Evolutionary conservation across 108 stramenopile species (phyloP).

Genomic region (Parmales sp.): DNA sequence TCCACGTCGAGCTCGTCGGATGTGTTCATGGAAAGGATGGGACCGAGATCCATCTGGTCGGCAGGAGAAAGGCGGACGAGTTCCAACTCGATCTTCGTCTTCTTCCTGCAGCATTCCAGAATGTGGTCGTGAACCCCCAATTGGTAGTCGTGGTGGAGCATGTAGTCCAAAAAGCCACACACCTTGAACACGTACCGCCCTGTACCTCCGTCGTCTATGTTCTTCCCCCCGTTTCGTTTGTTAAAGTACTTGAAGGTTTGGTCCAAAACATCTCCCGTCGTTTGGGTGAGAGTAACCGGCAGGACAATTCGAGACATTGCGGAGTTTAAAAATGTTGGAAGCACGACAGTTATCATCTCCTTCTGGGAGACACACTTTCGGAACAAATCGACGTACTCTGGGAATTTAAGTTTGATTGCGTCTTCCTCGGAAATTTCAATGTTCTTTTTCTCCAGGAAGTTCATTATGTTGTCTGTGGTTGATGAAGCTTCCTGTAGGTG

Average conservation of each 20-base stretch:
- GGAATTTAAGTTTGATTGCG: neutral
- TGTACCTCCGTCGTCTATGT: neutral
- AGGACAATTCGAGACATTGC: neutral
- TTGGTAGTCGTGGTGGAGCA: conserved; percentile 9
- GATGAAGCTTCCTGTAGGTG: neutral
- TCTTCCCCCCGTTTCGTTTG: neutral
- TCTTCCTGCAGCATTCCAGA: neutral
- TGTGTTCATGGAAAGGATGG: neutral
- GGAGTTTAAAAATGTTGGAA: neutral
- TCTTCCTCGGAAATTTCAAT: conserved; percentile 6
- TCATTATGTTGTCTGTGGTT: neutral
- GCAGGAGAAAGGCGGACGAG: conserved; percentile 3
- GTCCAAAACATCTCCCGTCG: neutral
- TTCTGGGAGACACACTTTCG: neutral
- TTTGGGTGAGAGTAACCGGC: neutral
- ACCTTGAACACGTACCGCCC: conserved; percentile 11
- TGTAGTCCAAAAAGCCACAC: conserved; percentile 4
- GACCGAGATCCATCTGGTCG: conserved; percentile 6
- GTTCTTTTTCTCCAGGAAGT: conserved; percentile 1
- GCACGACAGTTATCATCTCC: neutral
- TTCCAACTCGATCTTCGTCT: conserved; percentile 2
- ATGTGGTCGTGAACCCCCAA: conserved; percentile 2
- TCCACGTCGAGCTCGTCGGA: neutral
- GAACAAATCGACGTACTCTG: conserved; percentile 8
- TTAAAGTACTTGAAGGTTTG: neutral